A percentile compares a stretch with the other conserved stretches of the same genome.
Evolutionary conservation across 305 asterid species (phyloP).

Genomic region (Solanum chacoense): DNA sequence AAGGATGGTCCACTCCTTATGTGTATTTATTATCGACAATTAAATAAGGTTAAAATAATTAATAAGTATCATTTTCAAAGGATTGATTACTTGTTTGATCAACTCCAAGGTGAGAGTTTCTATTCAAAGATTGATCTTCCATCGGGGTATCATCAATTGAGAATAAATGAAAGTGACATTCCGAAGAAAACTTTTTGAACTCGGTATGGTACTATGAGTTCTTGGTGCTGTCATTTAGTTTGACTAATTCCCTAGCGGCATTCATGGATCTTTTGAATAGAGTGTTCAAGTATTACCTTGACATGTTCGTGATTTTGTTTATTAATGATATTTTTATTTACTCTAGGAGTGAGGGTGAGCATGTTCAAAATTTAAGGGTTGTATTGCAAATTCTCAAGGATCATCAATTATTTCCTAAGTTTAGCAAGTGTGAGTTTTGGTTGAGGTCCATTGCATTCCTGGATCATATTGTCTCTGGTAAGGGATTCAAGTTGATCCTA

Average conservation of each 20-base stretch:
- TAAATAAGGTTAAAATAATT: neutral
- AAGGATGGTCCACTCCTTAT: neutral
- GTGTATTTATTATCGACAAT: neutral
- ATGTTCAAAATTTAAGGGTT: neutral
- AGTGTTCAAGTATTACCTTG: neutral
- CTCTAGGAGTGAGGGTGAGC: neutral
- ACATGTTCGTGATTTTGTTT: neutral
- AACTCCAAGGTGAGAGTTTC: neutral
- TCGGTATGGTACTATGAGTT: neutral
- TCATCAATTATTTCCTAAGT: neutral
- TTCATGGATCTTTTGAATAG: neutral
- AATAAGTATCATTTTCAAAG: neutral
- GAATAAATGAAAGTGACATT: neutral
- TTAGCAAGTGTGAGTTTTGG: neutral
- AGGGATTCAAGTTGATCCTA: neutral
- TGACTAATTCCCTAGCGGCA: neutral
- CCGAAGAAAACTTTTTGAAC: neutral
- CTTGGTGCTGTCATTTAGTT: neutral
- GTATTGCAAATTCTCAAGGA: neutral
- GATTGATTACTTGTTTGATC: neutral
- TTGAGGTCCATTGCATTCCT: neutral
- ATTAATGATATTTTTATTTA: too few relatives aligned
- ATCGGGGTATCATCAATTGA: neutral
- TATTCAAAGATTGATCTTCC: too few relatives aligned
- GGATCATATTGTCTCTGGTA: too few relatives aligned